Evolutionary conservation across 441 rosid species (phyloP).

Genomic region (Syzygium syzygioides): DNA sequence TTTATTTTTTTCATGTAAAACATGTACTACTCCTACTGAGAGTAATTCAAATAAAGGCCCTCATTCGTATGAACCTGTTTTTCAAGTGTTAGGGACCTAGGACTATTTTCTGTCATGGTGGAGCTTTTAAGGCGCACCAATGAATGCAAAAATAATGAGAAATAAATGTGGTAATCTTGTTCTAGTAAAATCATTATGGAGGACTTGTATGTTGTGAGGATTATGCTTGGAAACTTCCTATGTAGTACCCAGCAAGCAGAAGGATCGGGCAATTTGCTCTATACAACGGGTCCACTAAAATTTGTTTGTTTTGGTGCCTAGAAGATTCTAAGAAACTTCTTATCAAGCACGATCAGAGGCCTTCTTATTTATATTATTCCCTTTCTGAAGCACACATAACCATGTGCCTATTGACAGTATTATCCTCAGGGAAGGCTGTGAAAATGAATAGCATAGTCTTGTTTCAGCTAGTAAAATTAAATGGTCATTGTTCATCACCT

Average conservation of each 20-base stretch:
- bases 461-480: neutral
- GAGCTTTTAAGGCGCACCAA: neutral
- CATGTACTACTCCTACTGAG: neutral
- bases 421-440: neutral
- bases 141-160: neutral
- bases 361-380: neutral
- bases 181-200: neutral
- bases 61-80: neutral
- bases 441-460: neutral
- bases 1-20: neutral
- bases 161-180: neutral
- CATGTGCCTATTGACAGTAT: neutral
- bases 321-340: neutral
- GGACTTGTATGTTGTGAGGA: neutral
- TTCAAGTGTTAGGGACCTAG: neutral
- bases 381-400: neutral
- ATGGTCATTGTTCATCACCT: neutral
- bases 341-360: neutral
- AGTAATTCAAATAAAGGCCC: neutral
- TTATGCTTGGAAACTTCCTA: constrained; percentile 11
- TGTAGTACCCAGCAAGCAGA: neutral
- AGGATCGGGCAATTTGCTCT: neutral
- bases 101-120: neutral
- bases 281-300: neutral
- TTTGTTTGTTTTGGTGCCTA: neutral